Conservation (phyloP, 441 rosid species). For the Mallotus repandus region DNA sequence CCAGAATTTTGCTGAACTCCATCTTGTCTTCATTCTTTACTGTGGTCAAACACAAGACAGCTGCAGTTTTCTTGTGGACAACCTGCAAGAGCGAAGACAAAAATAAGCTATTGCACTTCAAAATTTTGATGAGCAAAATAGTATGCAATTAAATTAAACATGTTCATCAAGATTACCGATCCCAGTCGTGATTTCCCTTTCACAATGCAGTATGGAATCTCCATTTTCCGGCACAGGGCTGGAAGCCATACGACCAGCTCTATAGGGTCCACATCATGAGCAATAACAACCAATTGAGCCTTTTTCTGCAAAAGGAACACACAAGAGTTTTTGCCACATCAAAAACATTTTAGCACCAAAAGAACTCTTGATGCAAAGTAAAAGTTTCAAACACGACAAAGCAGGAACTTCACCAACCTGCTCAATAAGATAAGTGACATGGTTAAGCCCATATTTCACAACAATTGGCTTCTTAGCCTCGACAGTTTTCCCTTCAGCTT, state of each 20-base stretch:
- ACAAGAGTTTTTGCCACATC: too few relatives aligned
- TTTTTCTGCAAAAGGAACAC: too few relatives aligned
- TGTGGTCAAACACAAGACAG: too few relatives aligned
- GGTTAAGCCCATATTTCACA: background rate
- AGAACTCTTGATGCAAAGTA: background rate
- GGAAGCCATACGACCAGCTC: slow-evolving; percentile 96
- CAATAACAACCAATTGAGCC: slow-evolving; percentile 55
- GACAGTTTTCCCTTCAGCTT: background rate
- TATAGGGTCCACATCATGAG: slow-evolving; percentile 93
- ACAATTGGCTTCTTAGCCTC: background rate
- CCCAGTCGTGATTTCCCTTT: slow-evolving; percentile 92
- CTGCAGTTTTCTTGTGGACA: too few relatives aligned
- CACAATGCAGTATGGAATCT: slow-evolving; percentile 90
- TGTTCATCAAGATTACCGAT: slow-evolving; percentile 32
- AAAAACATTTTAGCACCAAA: background rate
- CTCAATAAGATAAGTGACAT: background rate
- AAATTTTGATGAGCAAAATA: too few relatives aligned
- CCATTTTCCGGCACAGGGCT: slow-evolving; percentile 91
- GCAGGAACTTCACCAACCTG: background rate
- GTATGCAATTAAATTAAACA: too few relatives aligned
- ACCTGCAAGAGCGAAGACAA: too few relatives aligned
- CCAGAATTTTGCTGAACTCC: too few relatives aligned
- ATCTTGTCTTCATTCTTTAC: too few relatives aligned
- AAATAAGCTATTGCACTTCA: too few relatives aligned
- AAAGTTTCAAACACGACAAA: background rate